Evolutionary conservation across 108 stramenopile genomes (phyloP), one percentile per base, ranked within the genome.

Genomic region (Conticribra weissflogii): DNA sequence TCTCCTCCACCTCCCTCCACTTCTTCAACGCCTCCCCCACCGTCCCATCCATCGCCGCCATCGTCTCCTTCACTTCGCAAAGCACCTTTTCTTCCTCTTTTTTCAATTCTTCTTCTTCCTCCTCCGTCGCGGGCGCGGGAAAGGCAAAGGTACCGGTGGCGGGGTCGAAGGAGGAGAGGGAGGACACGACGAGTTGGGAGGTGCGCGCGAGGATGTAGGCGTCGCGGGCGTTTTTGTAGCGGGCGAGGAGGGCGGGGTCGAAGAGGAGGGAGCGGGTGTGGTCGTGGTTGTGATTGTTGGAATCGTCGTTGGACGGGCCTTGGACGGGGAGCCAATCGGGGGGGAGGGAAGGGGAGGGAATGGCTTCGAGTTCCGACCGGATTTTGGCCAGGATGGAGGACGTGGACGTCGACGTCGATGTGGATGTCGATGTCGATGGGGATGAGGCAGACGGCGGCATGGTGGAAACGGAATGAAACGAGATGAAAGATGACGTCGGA

Each of bases 131-230:
- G 2, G 29, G 45, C 2, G 47, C 41, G 1, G 74, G 67, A 17
- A 34, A 53, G 12, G 48, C 64, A 48, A 76, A 55, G 3, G 76
- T 78, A 3, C 24, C 25, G 1, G 22, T 19, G 31, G 84, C 78
- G 14, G 72, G 50, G 41, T 58, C 52, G 19, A 78, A 68, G 0
- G 59, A 81, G 53, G 22, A 75, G 47, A 27, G 74, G 60, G 12
- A 77, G 28, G n/a, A n/a, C n/a, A n/a, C n/a, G 55, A 85, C 79
- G n/a, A 59, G 5, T 68, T 82, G 57, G 17, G 64, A 53, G 9
- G 74, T 82, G 5, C 74, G 78, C 12, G 54, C 69, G 33, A 68
- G 58, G 63, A 85, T 55, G 73, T 85, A 85, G 50, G 24, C 45
- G 46, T 66, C 49, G 32, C 4, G 7, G 47, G 25, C 55, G 44